Evolutionary conservation across 2,329 filamentous ascomycete species (phyloP).

Genomic region (Colletotrichum horii): DNA sequence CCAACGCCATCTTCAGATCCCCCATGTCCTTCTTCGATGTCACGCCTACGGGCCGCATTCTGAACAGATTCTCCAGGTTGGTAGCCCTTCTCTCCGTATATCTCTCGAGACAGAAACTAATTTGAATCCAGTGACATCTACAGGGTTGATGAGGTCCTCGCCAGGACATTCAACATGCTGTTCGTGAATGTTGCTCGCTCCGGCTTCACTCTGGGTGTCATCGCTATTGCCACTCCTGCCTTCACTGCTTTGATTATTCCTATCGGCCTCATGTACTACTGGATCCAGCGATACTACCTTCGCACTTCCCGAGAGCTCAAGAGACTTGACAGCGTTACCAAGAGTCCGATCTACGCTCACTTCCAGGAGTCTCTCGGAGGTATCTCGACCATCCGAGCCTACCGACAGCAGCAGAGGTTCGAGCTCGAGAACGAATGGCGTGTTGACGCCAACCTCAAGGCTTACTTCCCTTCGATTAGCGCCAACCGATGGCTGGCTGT

Average conservation of each 20-base stretch:
- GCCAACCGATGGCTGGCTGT: constrained; percentile 95
- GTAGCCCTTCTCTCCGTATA: constrained; percentile 32
- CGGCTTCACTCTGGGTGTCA: constrained; percentile 84
- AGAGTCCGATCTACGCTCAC: constrained; percentile 96
- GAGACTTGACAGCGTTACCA: constrained; percentile 90
- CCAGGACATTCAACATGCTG: constrained; percentile 97
- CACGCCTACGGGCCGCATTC: constrained; percentile 91
- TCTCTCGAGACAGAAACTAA: neutral
- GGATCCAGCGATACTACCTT: constrained; percentile 96
- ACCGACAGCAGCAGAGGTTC: constrained; percentile 87
- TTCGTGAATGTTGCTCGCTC: constrained; percentile 79
- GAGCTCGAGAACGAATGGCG: constrained; percentile 96
- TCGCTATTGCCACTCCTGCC: constrained; percentile 79
- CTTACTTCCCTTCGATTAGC: constrained; percentile 95
- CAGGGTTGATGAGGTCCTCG: constrained; percentile 88
- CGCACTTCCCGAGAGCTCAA: constrained; percentile 96
- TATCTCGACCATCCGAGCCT: constrained; percentile 93
- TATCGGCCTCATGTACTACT: constrained; percentile 81
- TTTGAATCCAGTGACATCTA: constrained; percentile 68
- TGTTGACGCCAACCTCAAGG: constrained; percentile 90
- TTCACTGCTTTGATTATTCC: constrained; percentile 85
- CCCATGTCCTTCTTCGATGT: constrained; percentile 99
- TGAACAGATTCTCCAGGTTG: constrained; percentile 93
- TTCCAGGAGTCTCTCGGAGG: constrained; percentile 97
- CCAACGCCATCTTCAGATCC: constrained; percentile 93